These are phyloP conservation scores for Ensete ventricosum DNA, from an alignment of 176 grass and related monocot species.

Conservation along the genomic window DNA sequence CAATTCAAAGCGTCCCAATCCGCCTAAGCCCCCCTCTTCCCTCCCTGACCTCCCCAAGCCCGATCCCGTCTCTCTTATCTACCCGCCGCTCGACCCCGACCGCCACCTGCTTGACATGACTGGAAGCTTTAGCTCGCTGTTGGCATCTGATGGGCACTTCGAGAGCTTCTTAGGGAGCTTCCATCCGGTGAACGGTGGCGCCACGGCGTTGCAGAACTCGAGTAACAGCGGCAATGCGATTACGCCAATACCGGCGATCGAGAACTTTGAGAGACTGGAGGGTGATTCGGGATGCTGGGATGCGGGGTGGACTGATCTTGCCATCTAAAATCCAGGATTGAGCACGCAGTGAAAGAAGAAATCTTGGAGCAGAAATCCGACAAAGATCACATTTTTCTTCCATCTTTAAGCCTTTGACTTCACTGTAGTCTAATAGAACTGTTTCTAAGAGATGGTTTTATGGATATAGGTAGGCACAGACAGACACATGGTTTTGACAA, in stretches of 20 bases:
- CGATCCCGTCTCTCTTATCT: background rate
- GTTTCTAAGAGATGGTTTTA: no score
- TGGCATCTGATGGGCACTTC: background rate
- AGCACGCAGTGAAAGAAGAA: background rate
- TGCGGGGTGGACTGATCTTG: background rate
- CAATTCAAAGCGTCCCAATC: background rate
- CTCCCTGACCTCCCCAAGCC: background rate
- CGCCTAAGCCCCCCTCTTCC: background rate
- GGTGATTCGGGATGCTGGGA: conserved; percentile 1
- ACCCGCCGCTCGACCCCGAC: background rate
- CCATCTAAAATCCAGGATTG: background rate
- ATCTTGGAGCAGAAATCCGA: background rate
- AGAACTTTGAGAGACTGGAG: background rate
- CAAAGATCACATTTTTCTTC: no score
- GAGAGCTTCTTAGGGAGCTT: background rate
- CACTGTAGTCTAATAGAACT: no score
- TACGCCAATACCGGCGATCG: background rate
- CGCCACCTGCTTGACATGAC: conserved; percentile 4
- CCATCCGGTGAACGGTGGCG: no score
- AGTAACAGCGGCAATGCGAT: background rate
- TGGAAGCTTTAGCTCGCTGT: conserved; percentile 3
- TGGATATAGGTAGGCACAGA: no score
- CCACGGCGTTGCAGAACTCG: background rate
- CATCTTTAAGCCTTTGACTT: no score
- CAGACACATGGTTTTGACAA: no score